Conservation (phyloP, 371 early-diverging fungal genomes). For the Caulochytrium protostelioides region DNA sequence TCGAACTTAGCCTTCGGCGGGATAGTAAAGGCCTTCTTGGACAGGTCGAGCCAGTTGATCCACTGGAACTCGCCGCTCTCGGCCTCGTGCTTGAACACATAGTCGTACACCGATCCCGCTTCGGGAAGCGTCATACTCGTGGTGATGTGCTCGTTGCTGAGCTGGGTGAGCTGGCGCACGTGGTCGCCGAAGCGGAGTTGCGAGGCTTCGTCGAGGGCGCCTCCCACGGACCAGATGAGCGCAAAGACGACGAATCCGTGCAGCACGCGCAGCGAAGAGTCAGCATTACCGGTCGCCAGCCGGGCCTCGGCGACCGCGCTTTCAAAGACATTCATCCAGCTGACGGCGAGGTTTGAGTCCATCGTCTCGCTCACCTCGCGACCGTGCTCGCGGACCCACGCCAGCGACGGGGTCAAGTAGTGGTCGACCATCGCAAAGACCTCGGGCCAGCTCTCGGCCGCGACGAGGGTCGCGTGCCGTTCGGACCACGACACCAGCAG, state of each 20-base stretch:
- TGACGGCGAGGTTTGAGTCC: slow-evolving; percentile 17
- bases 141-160: not conserved
- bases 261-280: no score
- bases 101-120: slow-evolving; percentile 16
- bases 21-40: slow-evolving; percentile 16
- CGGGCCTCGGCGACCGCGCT: slow-evolving; percentile 18
- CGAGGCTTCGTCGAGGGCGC: slow-evolving; percentile 16
- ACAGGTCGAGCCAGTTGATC: no score
- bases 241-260: slow-evolving; percentile 19
- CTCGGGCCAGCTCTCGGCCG: not conserved
- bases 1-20: slow-evolving; percentile 24
- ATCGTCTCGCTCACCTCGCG: slow-evolving; percentile 18
- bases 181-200: slow-evolving; percentile 4
- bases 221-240: slow-evolving; percentile 19
- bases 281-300: no score
- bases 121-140: not conserved
- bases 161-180: slow-evolving; percentile 5
- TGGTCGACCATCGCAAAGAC: slow-evolving; percentile 16
- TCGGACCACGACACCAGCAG: slow-evolving; percentile 20
- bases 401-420: slow-evolving; percentile 14
- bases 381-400: slow-evolving; percentile 15
- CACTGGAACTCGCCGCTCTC: no score
- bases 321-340: slow-evolving; percentile 21
- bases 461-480: not conserved
- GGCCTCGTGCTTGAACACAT: slow-evolving; percentile 20